Base-by-base conservation (phyloP, 139 green algal species). In the Chlamydomonas schloesseri region DNA sequence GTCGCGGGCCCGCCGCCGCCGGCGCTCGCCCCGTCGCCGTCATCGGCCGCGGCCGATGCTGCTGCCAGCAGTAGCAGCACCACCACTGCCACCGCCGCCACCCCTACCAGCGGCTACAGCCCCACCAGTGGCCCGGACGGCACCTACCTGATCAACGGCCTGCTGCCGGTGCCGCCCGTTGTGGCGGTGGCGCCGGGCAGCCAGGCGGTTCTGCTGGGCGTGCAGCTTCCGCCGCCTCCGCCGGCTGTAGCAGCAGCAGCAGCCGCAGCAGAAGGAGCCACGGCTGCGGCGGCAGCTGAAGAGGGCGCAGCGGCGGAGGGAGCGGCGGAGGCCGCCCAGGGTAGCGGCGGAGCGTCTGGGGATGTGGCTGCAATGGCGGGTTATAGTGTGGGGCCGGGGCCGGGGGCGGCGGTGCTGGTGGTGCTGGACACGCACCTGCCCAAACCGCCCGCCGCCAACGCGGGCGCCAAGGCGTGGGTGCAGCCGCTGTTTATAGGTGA, bases 401-500 rank as follows among this genome's bases (percentile, higher is more conserved):
- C 11, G 50, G 50, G 9, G 17, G 55, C 10, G 20, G 55, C 55
- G 18, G 18, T 84, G 60, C 5, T 84, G 62, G 29, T 85, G 47
- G 0, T 85, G 47, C 26, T 85, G 65, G 67, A 77, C 14, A 55
- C 42, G 28, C 65, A 50, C n/a, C 70, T 85, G 79, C 65, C 67
- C 3, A 50, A 23, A 1, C 4, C 26, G 33, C 14, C 68, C n/a
- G 21, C 34, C 3, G 11, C 33, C 13, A 20, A 2, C 17, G 29
- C 65, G 50, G 67, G 11, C 0, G 24, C 21, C 65, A 84, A 74
- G 67, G 29, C 55, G 26, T 85, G 79, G 79, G 53, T 50, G 31
- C 67, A 85, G 67, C 79, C 79, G 20, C 3, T 85, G 11, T 85
- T 85, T 31, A 31, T 78, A 15, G 71, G 71, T 85, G 46, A 15